Evolutionary conservation across 2,329 filamentous ascomycete genomes (phyloP).

Genomic region (Sclerotinia subarctica): DNA sequence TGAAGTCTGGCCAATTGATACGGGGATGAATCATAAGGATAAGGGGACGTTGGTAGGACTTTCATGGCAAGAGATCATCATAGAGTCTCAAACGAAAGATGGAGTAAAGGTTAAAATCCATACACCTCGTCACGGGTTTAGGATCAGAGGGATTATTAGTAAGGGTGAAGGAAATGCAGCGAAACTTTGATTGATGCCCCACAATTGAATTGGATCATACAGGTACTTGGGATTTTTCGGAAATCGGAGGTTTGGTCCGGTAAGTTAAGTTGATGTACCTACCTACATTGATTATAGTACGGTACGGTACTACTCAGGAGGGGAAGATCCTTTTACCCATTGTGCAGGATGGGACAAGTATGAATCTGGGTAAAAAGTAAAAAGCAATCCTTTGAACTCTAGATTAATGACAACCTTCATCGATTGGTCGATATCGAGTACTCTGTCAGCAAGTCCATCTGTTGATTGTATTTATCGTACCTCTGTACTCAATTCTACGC

Average conservation of each 20-base stretch:
- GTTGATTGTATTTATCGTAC: too few species aligned
- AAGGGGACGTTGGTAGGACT: conserved; percentile 53
- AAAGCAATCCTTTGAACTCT: too few species aligned
- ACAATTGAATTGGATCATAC: background rate
- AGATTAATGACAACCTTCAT: background rate
- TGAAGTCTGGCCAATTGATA: conserved; percentile 59
- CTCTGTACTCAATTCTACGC: too few species aligned
- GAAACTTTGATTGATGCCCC: conserved; percentile 25
- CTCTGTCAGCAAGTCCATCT: too few species aligned
- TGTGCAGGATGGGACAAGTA: background rate
- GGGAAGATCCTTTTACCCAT: background rate
- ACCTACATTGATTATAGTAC: too few species aligned
- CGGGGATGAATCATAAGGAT: conserved; percentile 58
- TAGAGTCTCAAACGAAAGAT: conserved; percentile 48
- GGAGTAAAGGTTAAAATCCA: conserved; percentile 53
- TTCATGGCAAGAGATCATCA: conserved; percentile 53
- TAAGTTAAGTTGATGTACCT: background rate
- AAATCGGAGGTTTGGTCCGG: background rate
- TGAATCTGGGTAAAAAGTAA: background rate
- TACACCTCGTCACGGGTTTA: conserved; percentile 59
- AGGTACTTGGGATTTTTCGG: background rate
- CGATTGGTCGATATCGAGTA: background rate
- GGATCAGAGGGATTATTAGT: conserved; percentile 37
- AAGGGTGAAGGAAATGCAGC: background rate
- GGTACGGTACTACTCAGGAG: too few species aligned